phyloP scores from a whole-genome alignment of 78 protist species.

The Carpediemonas membranifera region DNA sequence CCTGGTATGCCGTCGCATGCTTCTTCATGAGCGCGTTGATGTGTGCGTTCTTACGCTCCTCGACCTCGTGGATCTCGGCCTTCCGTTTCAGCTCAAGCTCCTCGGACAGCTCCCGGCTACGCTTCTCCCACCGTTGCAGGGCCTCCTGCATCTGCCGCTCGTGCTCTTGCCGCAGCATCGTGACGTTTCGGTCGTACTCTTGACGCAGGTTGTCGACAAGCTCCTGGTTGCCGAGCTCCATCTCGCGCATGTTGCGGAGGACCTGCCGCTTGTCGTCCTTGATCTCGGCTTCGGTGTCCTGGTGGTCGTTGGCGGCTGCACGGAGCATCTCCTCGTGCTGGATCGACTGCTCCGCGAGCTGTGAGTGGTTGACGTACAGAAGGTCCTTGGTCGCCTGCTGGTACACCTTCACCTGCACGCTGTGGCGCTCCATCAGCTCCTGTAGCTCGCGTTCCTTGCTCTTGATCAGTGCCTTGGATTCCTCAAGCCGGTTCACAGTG shows the following conservation, averaged over 20 bases:
- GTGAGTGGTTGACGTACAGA: not conserved
- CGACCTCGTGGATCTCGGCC: conserved; percentile 51
- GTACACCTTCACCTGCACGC: not conserved
- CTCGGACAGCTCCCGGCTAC: conserved; percentile 35
- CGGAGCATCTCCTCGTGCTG: not conserved
- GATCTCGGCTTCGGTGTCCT: too few species aligned
- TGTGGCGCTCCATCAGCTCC: not conserved
- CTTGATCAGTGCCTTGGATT: not conserved
- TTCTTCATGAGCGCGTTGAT: conserved; percentile 45
- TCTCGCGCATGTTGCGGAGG: too few species aligned
- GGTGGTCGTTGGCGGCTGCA: too few species aligned
- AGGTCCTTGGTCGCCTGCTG: not conserved
- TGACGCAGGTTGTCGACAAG: not conserved
- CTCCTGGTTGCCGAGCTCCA: too few species aligned
- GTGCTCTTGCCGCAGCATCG: conserved; percentile 30
- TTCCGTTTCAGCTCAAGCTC: conserved; percentile 48
- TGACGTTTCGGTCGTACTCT: conserved; percentile 37
- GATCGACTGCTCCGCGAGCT: not conserved
- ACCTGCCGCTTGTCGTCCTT: too few species aligned
- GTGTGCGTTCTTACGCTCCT: conserved; percentile 58
- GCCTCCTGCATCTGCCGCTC: conserved; percentile 38
- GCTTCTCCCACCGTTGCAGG: conserved; percentile 14
- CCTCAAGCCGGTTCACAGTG: not conserved
- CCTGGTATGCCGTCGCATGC: conserved; percentile 56
- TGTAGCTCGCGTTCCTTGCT: not conserved